Evolutionary conservation across 78 protist species (phyloP).

Genomic region (Anaeramoeba ignava): DNA sequence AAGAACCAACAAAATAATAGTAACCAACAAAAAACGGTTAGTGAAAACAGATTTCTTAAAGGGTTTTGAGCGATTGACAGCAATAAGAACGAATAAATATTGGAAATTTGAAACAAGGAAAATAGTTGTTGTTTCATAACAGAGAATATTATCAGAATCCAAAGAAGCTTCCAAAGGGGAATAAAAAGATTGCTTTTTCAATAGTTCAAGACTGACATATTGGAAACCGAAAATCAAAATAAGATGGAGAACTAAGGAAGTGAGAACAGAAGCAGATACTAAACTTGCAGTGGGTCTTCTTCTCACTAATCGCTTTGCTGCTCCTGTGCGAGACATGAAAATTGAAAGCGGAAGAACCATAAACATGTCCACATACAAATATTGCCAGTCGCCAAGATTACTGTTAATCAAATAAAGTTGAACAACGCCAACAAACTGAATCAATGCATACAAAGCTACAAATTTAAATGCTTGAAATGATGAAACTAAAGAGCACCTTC

Average conservation of each 20-base stretch:
- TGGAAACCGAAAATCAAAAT: neutral
- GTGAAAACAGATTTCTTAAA: neutral
- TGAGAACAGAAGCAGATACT: slow-evolving; percentile 22
- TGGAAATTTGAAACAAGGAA: neutral
- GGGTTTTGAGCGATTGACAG: neutral
- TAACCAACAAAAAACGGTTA: neutral
- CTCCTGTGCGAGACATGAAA: slow-evolving; percentile 45
- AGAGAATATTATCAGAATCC: neutral
- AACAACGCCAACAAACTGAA: slow-evolving; percentile 60
- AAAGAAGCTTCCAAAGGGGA: neutral
- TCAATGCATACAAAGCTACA: slow-evolving; percentile 41
- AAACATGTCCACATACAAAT: slow-evolving; percentile 42
- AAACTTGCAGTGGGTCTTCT: slow-evolving; percentile 40
- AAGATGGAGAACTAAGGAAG: slow-evolving; percentile 35
- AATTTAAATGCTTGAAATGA: slow-evolving; percentile 48
- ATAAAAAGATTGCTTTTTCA: slow-evolving; percentile 24
- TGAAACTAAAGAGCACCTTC: slow-evolving; percentile 52
- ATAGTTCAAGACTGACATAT: neutral
- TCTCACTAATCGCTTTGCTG: slow-evolving; percentile 13
- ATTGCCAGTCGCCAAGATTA: slow-evolving; percentile 27
- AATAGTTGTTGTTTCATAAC: slow-evolving; percentile 5
- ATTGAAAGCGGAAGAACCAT: slow-evolving; percentile 51
- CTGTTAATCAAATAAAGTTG: slow-evolving; percentile 32
- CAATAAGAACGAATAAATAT: neutral
- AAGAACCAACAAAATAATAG: neutral